Evolutionary conservation across 495 filamentous ascomycete species (phyloP), one percentile per base, ranked within the genome.

Genomic region (Aspergillus indologenus): DNA sequence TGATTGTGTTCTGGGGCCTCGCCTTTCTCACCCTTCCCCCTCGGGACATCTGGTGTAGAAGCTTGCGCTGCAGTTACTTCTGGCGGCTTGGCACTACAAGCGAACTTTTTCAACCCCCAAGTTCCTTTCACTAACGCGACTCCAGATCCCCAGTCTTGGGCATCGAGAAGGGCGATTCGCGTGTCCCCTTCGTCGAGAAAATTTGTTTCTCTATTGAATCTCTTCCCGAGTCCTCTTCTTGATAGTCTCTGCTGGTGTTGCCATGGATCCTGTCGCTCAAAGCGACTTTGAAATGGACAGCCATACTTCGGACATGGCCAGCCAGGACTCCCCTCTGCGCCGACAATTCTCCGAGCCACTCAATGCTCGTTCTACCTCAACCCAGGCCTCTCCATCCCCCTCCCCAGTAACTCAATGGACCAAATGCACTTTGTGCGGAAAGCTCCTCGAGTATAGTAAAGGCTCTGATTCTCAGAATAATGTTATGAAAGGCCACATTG

Each of bases 301-400:
- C 45, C 75, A 66, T 68, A 74, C 72, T 56, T 75, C 75, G 15
- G 71, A 73, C 54, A 61, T 76, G 60, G 72, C 70, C 59, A 74
- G 74, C 60, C 73, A 71, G 63, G 73, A 75, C 59, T 78, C 75
- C 55, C 70, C 73, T 19, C 56, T 75, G 62, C 74, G 69, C 68
- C 74, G 74, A 63, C 73, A 75, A 63, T 75, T 77, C 62, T 78
- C 76, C 62, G 76, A 79, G 49, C 73, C 72, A 48, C 59, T 72
- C 34, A 71, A 72, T 46, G 63, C 69, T 21, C 70, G 60, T 22
- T 73, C 71, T 61, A 73, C 68, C 22, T 76, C 76, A 43, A 69
- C 69, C 45, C 68, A 73, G 51, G 66, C 70, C 20, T 73, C 73
- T 3, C 70, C 70, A 8, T 77, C 76, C 9, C 72, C 74, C 6